Evolutionary conservation across 495 filamentous ascomycete genomes (phyloP), one percentile per base, ranked within the genome.

Genomic region (Aspergillus kassunensis): DNA sequence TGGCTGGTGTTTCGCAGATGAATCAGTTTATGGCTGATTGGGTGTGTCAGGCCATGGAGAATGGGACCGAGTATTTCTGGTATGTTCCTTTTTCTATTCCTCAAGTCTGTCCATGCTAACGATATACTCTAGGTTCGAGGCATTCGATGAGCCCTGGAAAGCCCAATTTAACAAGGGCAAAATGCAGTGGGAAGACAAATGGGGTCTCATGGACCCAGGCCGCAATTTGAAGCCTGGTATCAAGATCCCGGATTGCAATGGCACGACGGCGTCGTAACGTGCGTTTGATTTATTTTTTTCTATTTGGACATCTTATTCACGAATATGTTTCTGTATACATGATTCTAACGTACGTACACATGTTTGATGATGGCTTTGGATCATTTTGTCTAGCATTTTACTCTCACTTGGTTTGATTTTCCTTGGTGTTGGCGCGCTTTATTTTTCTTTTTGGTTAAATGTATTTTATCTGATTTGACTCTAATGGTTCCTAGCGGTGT

Each of bases 111-210:
- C 7, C 23, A 20, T 15, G 21, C 23, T 45, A 49, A 21, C 37
- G 27, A 20, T 11, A 25, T 35, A 12, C 41, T 30, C 54, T 48
- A 86, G 82, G 81, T 96, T 96, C 61, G 87, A 90, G 67, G 89
- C 90, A 13, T 97, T 96, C 61, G 91, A 96, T 61, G 91, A 96
- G 70, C 90, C 91, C 3, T 98, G 93, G 93, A 97, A 97, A 71
- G 69, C 87, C 20, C 53, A 58, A 20, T 95, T 81, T 67, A 85
- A 98, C 63, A 74, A 68, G 3, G 63, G 70, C 1, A 82, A 79
- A 11, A 76, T 91, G 69, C 75, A 88, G 49, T 97, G 91, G 91
- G 93, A 98, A 70, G 89, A 95, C 60, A 87, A 96, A 61, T 97
- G 92, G 92, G 93, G 93, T 24, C 70, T 98, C 18, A 85, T 98